phyloP scores from a whole-genome alignment of 129 eudicot species.

The Chrysanthemum seticuspe region DNA sequence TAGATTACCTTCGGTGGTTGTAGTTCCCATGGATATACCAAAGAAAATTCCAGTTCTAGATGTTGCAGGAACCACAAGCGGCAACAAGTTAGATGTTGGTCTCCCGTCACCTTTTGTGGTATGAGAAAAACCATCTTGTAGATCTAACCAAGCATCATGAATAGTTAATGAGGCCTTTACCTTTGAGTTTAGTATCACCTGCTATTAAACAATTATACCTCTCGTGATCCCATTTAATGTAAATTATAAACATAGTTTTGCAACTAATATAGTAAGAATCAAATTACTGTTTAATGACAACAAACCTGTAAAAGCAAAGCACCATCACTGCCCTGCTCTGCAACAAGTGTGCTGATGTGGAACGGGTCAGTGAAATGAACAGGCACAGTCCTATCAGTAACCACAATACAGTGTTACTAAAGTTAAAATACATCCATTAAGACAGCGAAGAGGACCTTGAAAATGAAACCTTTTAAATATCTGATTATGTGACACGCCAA shows the following conservation, averaged over 20 bases:
- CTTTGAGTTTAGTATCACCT: constrained; percentile 91
- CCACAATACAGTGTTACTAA: constrained; percentile 15
- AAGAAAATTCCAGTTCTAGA: constrained; percentile 81
- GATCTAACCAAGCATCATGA: constrained; percentile 93
- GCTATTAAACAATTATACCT: not conserved
- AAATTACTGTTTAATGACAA: not conserved
- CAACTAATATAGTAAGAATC: not conserved
- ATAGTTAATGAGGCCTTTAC: constrained; percentile 86
- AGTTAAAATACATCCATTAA: constrained; percentile 14
- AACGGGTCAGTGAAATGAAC: constrained; percentile 95
- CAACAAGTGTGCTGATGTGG: constrained; percentile 73
- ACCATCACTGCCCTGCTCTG: constrained; percentile 81
- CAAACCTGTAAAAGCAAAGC: constrained; percentile 84
- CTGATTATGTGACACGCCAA: constrained; percentile 91
- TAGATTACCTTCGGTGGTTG: constrained; percentile 39
- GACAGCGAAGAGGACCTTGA: constrained; percentile 1
- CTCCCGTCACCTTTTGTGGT: constrained; percentile 57
- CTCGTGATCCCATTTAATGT: too few species aligned
- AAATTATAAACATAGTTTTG: too few species aligned
- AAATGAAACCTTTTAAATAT: constrained; percentile 63
- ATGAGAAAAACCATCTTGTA: constrained; percentile 94
- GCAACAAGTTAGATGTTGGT: constrained; percentile 77
- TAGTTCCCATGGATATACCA: constrained; percentile 49
- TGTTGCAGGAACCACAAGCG: constrained; percentile 67
- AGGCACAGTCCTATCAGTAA: constrained; percentile 65